Evolutionary conservation across 2,329 filamentous ascomycete species (phyloP), one percentile per base, ranked within the genome.

Genomic region (Davidsoniella eucalypti): DNA sequence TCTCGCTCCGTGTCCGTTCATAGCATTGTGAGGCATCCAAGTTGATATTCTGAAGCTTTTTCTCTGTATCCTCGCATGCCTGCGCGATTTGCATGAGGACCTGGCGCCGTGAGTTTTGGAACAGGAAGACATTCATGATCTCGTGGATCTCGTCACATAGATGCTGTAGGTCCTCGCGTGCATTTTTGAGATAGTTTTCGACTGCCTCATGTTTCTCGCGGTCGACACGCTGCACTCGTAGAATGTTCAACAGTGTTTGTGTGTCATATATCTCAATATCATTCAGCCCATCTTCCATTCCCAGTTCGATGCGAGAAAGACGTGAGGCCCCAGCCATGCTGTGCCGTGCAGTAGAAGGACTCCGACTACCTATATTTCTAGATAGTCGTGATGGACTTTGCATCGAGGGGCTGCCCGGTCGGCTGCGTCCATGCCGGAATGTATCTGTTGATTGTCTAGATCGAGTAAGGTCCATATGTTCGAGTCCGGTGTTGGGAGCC

Each of bases 131-230:
- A 0, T 78, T 71, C 87, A 94, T 88, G 57, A 94, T 84, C 42
- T 87, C 78, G 50, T 85, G 82, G 72, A 94, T 90, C 61, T 80
- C 72, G 50, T 82, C 73, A 54, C 82, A 73, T 17, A 98, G 68
- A 54, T 87, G 83, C 49, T 73, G 72, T 25, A 96, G 67, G 57
- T 95, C 87, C 21, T 53, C 52, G 3, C 29, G 40, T 7, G 51
- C 51, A 49, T 92, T 72, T 40, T 79, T 69, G n/a, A 95, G 69
- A 60, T 94, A 98, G 55, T 76, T 84, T 58, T 83, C 79, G 18
- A 95, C 73, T 0, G 82, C 81, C 54, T 90, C 82, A 52, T 93
- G 78, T 67, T 92, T 96, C 67, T 96, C 90, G 33, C 92, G 77
- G 61, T 98, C 92, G 56, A 98, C 86, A 6, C 80, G 75, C 5